Percentiles rank a stretch among this genome's conserved stretches.
These are phyloP conservation scores for Gastrolobium bilobum DNA, from an alignment of 306 rosid species.

Conservation along the genomic window DNA sequence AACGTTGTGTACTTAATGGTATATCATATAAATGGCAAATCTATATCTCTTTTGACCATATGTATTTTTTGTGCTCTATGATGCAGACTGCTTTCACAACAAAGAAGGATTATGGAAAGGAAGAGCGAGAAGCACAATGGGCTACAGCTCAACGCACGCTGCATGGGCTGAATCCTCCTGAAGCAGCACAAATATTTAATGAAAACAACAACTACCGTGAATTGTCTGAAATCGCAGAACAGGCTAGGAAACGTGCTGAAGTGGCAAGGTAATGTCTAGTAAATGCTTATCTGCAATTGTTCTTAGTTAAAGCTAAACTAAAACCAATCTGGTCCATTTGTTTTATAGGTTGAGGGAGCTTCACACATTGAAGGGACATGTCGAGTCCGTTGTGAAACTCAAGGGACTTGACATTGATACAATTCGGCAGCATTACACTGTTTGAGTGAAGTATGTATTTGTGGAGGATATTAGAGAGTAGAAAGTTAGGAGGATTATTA, in stretches of 20 bases:
- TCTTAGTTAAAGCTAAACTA: not conserved
- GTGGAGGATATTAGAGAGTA: not conserved
- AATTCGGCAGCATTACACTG: slow-evolving; percentile 82
- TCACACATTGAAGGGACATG: slow-evolving; percentile 84
- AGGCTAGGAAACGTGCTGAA: slow-evolving; percentile 77
- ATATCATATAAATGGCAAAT: not conserved
- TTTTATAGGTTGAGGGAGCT: slow-evolving; percentile 78
- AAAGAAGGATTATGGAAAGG: slow-evolving; percentile 80
- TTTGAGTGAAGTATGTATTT: slow-evolving; percentile 47
- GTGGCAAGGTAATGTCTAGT: slow-evolving; percentile 62
- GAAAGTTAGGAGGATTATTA: slow-evolving; percentile 8
- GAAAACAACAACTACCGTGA: slow-evolving; percentile 59
- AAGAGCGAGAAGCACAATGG: slow-evolving; percentile 86
- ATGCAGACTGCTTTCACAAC: slow-evolving; percentile 75
- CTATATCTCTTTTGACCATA: not conserved
- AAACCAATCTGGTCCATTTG: not conserved
- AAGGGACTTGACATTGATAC: slow-evolving; percentile 84
- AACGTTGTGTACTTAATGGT: not conserved
- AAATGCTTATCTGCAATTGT: not conserved
- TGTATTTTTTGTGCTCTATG: not conserved
- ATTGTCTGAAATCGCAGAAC: slow-evolving; percentile 71
- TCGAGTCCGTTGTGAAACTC: slow-evolving; percentile 81
- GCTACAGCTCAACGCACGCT: slow-evolving; percentile 74
- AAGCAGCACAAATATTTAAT: slow-evolving; percentile 44
- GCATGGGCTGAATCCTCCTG: slow-evolving; percentile 70